Evolutionary conservation across 2,329 filamentous ascomycete species (phyloP), one percentile per base, ranked within the genome.

Genomic region (Claviceps purpurea): DNA sequence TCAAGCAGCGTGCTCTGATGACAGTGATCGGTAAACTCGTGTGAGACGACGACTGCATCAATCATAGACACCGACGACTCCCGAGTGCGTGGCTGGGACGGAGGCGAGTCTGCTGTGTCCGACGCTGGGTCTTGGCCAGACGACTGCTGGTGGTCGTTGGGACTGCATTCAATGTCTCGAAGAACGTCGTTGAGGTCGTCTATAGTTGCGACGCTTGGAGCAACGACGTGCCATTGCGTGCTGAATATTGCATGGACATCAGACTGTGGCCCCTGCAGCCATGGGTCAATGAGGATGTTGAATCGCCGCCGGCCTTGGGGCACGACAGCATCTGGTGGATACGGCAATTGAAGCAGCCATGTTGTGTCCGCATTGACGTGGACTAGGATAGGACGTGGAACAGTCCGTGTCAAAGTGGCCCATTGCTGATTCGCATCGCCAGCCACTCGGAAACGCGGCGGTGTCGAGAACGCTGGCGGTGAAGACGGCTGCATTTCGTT

Each of bases 1-100:
- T 82, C 73, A 44, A 74, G 62, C 26, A 85, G 66, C 14, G 82
- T 85, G 2, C 75, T 71, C 54, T 75, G 70, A 59, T 85, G 81
- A 63, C 80, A 84, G 60, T 84, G 82, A 59, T 85, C 81, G 1
- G 81, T 84, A 57, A 85, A 85, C 61, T 85, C 81, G 60, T 85
- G 81, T 16, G 73, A 78, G 37, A 85, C 70, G 30, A 72, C 70
- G 2, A 85, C 78, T 2, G 68, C 75, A 60, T 85, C 81, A 34
- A 85, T 74, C 45, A 71, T 69, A 13, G 66, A 67, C 30, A 18
- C 44, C 3, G n/a, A n/a, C 34, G 24, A 48, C n/a, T 20, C 34
- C 42, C 6, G 55, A 52, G 1, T 63, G 60, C 0, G 52, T 44
- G 22, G 20, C 48, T 44, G 49, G 30, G 18, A 50, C n/a, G 18